Base-by-base conservation (phyloP, 176 grass and related monocot species). In the Oryza australiensis region DNA sequence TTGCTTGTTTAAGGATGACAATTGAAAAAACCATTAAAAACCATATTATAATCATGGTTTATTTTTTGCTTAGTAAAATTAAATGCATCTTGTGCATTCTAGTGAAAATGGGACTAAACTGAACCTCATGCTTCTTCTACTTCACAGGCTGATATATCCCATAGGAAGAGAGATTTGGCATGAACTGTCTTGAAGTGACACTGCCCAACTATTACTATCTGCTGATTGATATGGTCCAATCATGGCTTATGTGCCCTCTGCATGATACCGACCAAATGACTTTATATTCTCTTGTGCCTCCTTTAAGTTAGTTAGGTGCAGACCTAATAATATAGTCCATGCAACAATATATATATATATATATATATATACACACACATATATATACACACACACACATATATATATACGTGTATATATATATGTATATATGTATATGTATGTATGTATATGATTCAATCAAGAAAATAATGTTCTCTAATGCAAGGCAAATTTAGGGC, bases 41-140 rank as follows among this genome's bases (percentile, higher is more conserved):
- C 51, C 63, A 60, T 37, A 23, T 16, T 83, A 66, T 28, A 74
- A 3, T 5, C 30, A 67, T 69, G 20, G 9, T 64, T 33, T 72
- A 3, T 49, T 83, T 74, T 74, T 1, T 51, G 27, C 43, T 66
- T 51, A 81, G 30, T 74, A 67, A 67, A 43, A 60, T 3, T 35
- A 16, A 66, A 59, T 83, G 26, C 24, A 33, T 59, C 72, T 46
- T 18, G 28, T 59, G 59, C 66, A 57, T 27, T 42, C 12, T 11
- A 73, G 32, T 51, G 75, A 77, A 85, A 73, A 26, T 84, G 64
- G 42, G 7, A 75, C 20, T 81, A 5, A 42, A 87, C 22, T 22
- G 1, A 2, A 51, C 38, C 22, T 64, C 59, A 9, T 79, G n/a
- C 9, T 0, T 35, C 6, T 5, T 3, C 34, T 71, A 49, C 20